Evolutionary conservation across 768 basidiomycete species (phyloP).

Genomic region (Mycena amicta): DNA sequence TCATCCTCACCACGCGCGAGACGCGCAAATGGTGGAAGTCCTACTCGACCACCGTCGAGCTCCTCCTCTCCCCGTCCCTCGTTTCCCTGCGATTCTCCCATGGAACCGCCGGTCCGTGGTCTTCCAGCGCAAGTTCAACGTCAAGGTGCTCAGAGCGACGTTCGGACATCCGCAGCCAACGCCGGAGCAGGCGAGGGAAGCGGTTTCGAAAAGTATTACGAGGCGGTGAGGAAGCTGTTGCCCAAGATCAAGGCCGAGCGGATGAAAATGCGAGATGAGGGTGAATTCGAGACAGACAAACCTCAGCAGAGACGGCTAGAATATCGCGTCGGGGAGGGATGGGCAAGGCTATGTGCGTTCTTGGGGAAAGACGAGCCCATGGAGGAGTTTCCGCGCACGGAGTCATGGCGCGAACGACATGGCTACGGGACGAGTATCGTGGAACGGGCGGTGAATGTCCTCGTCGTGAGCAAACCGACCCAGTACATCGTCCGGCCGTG

Average conservation of each 20-base stretch:
- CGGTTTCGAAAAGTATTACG: not conserved
- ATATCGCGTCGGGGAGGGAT: constrained; percentile 8
- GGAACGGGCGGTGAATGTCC: too few species aligned
- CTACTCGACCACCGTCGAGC: not conserved
- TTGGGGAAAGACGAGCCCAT: not conserved
- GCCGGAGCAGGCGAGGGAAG: not conserved
- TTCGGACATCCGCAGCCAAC: constrained; percentile 1
- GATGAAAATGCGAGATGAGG: not conserved
- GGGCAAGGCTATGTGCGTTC: constrained; percentile 1
- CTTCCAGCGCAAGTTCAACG: not conserved
- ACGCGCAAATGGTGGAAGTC: constrained; percentile 5
- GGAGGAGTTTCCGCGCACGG: not conserved
- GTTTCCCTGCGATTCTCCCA: not conserved
- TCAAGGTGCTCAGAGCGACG: not conserved
- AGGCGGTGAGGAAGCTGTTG: not conserved
- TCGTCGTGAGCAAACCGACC: too few species aligned
- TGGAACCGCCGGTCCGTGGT: not conserved
- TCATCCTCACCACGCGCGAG: constrained; percentile 7
- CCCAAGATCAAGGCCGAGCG: not conserved
- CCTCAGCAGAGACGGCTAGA: not conserved
- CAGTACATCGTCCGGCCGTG: too few species aligned
- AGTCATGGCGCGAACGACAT: not conserved
- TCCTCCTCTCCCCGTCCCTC: not conserved
- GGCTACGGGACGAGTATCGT: not conserved
- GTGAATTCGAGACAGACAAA: not conserved